A percentile compares a stretch with the other conserved stretches of the same genome.
phyloP scores from a whole-genome alignment of 768 basidiomycete genomes.

The Lactifluus echinatus region DNA sequence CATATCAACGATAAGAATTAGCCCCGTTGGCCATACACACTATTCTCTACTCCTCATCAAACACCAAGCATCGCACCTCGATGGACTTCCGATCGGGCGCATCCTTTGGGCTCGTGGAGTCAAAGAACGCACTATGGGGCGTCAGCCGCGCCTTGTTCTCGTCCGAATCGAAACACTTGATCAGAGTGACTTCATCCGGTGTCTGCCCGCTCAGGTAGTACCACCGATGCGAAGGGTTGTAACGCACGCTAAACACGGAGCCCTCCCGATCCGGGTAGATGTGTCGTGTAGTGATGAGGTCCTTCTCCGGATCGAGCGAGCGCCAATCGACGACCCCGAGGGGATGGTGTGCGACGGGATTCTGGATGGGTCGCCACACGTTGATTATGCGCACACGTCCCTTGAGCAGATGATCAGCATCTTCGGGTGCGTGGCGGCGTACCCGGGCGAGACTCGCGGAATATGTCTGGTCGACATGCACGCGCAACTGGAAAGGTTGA shows the following conservation, averaged over 20 bases:
- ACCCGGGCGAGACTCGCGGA: conserved; percentile 31
- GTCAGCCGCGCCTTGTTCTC: conserved; percentile 33
- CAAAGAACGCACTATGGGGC: conserved; percentile 36
- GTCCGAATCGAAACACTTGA: conserved; percentile 38
- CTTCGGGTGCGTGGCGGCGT: conserved; percentile 30
- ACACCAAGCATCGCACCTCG: conserved; percentile 37
- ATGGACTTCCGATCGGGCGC: conserved; percentile 37
- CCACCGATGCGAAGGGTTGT: conserved; percentile 29
- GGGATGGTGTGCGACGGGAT: conserved; percentile 34
- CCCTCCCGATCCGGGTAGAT: conserved; percentile 30
- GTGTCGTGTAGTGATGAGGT: conserved; percentile 33
- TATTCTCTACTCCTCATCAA: conserved; percentile 29
- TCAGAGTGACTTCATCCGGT: conserved; percentile 25
- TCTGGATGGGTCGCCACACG: conserved; percentile 38
- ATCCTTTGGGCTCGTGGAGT: conserved; percentile 28
- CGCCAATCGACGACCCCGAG: conserved; percentile 37
- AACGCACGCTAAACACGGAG: conserved; percentile 26
- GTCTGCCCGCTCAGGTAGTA: conserved; percentile 29
- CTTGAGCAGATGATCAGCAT: conserved; percentile 35
- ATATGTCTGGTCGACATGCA: conserved; percentile 41
- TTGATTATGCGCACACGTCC: conserved; percentile 38
- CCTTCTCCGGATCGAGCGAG: conserved; percentile 28
- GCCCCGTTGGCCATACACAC: neutral
- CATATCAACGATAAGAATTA: too few species aligned
- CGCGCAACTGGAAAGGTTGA: conserved; percentile 25